phyloP scores from a whole-genome alignment of 2,329 filamentous ascomycete genomes.

The Claviceps spartinae region DNA sequence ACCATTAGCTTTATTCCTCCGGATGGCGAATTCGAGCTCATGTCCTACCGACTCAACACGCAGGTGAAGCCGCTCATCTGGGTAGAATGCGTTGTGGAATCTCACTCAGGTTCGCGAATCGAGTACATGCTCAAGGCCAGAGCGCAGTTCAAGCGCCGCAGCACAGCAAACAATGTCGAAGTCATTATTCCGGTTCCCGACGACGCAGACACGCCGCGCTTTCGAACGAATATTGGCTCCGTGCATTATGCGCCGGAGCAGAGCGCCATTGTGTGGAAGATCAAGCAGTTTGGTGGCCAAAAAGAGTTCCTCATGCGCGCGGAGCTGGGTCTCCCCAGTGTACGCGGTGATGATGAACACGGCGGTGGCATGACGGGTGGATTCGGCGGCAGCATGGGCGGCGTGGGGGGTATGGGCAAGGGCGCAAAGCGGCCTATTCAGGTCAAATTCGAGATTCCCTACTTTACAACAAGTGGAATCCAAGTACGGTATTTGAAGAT shows the following conservation, averaged over 20 bases:
- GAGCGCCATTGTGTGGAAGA: conserved; percentile 98
- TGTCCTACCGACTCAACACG: conserved; percentile 97
- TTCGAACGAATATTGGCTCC: conserved; percentile 92
- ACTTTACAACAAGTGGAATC: conserved; percentile 98
- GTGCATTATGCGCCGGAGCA: conserved; percentile 98
- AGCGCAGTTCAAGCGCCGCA: conserved; percentile 94
- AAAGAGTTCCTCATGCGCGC: conserved; percentile 99
- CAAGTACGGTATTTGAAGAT: conserved; percentile 98
- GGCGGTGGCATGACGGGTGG: conserved; percentile 96
- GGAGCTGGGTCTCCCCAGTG: conserved; percentile 84
- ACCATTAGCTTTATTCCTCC: conserved; percentile 98
- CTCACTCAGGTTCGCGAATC: conserved; percentile 85
- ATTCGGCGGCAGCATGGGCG: conserved; percentile 93
- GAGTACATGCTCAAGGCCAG: conserved; percentile 99
- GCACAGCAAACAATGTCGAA: conserved; percentile 96
- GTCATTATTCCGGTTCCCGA: conserved; percentile 95
- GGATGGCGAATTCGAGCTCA: conserved; percentile 96
- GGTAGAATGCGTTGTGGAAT: conserved; percentile 97
- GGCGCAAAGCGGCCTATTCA: conserved; percentile 87
- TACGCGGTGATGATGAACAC: conserved; percentile 88
- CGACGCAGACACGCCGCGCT: conserved; percentile 88
- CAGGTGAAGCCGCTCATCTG: conserved; percentile 97
- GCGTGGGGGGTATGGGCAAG: conserved; percentile 63
- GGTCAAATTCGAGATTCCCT: conserved; percentile 99
- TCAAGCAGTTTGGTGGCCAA: conserved; percentile 96